Evolutionary conservation across 176 grass and related monocot species (phyloP).

Genomic region (Zoysia japonica): DNA sequence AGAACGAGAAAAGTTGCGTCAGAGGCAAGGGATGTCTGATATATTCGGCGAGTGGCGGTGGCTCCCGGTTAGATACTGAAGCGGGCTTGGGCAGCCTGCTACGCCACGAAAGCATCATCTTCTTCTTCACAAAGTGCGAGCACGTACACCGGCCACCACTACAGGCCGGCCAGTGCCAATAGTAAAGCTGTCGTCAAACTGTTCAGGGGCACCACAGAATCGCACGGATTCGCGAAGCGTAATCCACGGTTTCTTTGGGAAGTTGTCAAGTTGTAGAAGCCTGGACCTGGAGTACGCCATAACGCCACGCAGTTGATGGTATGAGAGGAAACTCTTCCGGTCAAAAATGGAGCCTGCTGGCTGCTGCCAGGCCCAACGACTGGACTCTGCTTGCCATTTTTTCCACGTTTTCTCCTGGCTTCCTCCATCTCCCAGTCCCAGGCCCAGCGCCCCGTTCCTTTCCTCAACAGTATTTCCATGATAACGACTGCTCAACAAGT

Average conservation of each 20-base stretch:
- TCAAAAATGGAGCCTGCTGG: slow-evolving; percentile 8
- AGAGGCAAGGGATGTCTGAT: slow-evolving; percentile 33
- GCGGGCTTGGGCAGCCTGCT: slow-evolving; percentile 23
- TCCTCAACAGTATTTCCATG: background rate
- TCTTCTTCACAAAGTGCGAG: background rate
- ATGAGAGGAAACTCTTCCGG: background rate
- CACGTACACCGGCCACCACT: background rate
- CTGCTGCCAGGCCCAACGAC: background rate
- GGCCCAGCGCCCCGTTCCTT: background rate
- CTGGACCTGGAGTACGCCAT: background rate
- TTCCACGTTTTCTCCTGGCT: background rate
- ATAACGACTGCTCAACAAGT: background rate
- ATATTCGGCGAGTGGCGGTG: background rate
- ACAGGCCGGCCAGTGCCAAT: background rate
- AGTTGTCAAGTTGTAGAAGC: background rate
- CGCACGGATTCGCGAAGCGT: background rate
- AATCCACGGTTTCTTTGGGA: background rate
- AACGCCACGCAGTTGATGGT: background rate
- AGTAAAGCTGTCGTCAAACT: background rate
- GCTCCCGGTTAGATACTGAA: background rate
- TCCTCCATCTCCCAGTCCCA: background rate
- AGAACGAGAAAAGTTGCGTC: slow-evolving; percentile 20
- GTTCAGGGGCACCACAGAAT: background rate
- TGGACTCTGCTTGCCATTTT: background rate
- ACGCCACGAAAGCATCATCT: slow-evolving; percentile 62